Conservation (phyloP, 495 filamentous ascomycete species). For the Endocarpon pusillum region DNA sequence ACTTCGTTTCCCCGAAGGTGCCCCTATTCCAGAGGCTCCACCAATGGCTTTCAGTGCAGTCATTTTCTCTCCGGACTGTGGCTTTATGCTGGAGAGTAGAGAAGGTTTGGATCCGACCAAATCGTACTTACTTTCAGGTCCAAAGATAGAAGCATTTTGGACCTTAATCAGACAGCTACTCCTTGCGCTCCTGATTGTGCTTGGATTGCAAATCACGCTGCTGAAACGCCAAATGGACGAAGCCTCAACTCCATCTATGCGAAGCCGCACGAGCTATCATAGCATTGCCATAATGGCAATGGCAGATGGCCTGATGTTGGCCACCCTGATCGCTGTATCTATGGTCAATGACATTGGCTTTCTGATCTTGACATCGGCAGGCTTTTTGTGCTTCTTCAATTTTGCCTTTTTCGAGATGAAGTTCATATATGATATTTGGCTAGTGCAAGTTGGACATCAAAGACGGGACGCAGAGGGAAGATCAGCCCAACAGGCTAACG, state of each 20-base stretch:
- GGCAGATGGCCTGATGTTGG: constrained; percentile 56
- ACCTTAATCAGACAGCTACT: constrained; percentile 48
- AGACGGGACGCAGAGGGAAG: constrained; percentile 36
- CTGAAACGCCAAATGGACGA: constrained; percentile 79
- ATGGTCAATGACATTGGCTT: constrained; percentile 49
- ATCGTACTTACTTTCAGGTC: constrained; percentile 51
- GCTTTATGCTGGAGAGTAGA: constrained; percentile 75
- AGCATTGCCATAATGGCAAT: constrained; percentile 73
- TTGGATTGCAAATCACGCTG: constrained; percentile 54
- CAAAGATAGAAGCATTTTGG: constrained; percentile 61
- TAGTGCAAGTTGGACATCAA: constrained; percentile 68
- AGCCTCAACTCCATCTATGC: constrained; percentile 81
- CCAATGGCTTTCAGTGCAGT: constrained; percentile 65
- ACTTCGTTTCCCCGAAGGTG: constrained; percentile 68
- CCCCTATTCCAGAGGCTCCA: constrained; percentile 49
- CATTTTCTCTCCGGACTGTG: constrained; percentile 87
- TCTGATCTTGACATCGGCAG: constrained; percentile 45
- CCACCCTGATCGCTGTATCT: constrained; percentile 42
- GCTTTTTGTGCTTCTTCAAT: constrained; percentile 57
- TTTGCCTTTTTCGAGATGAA: constrained; percentile 60
- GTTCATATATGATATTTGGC: constrained; percentile 79
- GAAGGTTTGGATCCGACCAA: constrained; percentile 62
- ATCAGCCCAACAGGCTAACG: constrained; percentile 16
- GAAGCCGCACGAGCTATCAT: constrained; percentile 79
- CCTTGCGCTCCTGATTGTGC: constrained; percentile 43